Evolutionary conservation across 306 rosid genomes (phyloP).

Genomic region (Erythrophleum fordii): DNA sequence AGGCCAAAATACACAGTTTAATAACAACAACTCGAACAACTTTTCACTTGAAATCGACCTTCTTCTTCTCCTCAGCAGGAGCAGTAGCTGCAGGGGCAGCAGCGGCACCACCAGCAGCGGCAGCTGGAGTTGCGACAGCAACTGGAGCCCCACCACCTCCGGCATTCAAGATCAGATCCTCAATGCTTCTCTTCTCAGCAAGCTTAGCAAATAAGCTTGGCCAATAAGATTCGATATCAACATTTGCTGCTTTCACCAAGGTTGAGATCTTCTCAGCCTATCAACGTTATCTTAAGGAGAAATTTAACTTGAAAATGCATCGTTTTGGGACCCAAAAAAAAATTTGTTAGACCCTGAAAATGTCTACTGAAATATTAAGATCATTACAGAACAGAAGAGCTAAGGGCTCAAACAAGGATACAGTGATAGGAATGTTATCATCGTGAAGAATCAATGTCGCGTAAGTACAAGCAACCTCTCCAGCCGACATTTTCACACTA

Average conservation of each 20-base stretch:
- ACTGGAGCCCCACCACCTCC: slow-evolving; percentile 63
- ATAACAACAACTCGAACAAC: neutral
- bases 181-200: slow-evolving; percentile 66
- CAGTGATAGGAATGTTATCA: slow-evolving; percentile 67
- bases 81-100: slow-evolving; percentile 58
- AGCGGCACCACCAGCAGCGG: slow-evolving; percentile 42
- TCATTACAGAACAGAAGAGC: neutral
- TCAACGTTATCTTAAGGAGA: slow-evolving; percentile 40
- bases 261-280: slow-evolving; percentile 73
- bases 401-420: slow-evolving; percentile 40
- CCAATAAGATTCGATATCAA: slow-evolving; percentile 69
- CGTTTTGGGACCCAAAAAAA: neutral
- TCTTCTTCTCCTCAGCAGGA: slow-evolving; percentile 67
- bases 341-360: neutral
- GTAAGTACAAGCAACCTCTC: slow-evolving; percentile 66
- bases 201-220: slow-evolving; percentile 73
- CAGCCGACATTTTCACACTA: slow-evolving; percentile 50
- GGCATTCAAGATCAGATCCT: slow-evolving; percentile 59
- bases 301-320: neutral
- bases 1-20: neutral
- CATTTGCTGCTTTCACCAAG: slow-evolving; percentile 63
- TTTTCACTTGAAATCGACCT: slow-evolving; percentile 44
- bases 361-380: neutral
- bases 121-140: slow-evolving; percentile 58
- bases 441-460: slow-evolving; percentile 66